Evolutionary conservation across 2,329 filamentous ascomycete species (phyloP).

Genomic region (Basipetospora chlamydospora): DNA sequence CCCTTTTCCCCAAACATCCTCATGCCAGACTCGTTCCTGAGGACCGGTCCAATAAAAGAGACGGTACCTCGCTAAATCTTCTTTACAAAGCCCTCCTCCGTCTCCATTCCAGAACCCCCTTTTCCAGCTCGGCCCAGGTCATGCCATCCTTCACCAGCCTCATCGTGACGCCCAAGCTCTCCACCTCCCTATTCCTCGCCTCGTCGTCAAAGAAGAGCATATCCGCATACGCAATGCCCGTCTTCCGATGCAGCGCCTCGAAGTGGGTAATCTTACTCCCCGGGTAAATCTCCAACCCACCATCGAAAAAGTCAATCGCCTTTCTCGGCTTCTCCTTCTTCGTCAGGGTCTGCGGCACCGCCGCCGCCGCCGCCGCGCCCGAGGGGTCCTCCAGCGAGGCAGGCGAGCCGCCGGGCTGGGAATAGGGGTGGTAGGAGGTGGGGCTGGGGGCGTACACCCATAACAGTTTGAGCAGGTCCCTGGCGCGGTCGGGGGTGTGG

Average conservation of each 20-base stretch:
- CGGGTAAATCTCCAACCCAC: constrained; percentile 53
- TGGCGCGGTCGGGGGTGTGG: constrained; percentile 60
- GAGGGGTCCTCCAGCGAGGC: constrained; percentile 10
- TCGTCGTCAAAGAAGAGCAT: constrained; percentile 98
- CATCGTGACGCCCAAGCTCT: constrained; percentile 68
- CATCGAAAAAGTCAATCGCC: constrained; percentile 46
- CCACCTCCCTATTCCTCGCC: constrained; percentile 69
- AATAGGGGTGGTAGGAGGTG: too few relatives aligned
- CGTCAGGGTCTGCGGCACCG: background rate
- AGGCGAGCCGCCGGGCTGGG: constrained; percentile 9
- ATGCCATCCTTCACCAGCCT: constrained; percentile 69
- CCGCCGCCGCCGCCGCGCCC: background rate
- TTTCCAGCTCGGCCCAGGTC: constrained; percentile 60
- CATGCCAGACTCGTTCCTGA: too few relatives aligned
- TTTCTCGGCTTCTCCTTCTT: constrained; percentile 14
- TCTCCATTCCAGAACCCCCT: constrained; percentile 69
- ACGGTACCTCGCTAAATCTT: background rate
- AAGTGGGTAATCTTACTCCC: constrained; percentile 80
- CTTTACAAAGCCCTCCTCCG: constrained; percentile 41
- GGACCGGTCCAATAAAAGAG: background rate
- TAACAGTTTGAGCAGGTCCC: constrained; percentile 66
- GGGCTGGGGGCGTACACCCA: constrained; percentile 36
- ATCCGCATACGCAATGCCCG: constrained; percentile 58
- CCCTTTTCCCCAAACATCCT: too few relatives aligned
- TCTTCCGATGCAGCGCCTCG: constrained; percentile 53